Evolutionary conservation across 208 protist species (phyloP).

Genomic region (Polymyxa betae): DNA sequence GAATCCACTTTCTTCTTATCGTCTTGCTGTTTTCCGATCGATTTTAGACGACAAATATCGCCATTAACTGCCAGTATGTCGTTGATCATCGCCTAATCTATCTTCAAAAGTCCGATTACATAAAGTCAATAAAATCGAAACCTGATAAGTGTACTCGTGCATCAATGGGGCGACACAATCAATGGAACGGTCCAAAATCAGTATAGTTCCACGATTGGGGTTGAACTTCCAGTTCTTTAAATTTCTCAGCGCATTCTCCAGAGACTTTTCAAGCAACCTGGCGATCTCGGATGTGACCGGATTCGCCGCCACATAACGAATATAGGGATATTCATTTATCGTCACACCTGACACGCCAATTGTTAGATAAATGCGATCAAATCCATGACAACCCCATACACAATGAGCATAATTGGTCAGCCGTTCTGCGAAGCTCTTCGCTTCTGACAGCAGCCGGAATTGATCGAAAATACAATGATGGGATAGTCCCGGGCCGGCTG

Average conservation of each 20-base stretch:
- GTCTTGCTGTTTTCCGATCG: neutral
- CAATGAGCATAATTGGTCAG: conserved; percentile 1
- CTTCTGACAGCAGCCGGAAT: neutral
- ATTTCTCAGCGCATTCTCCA: conserved; percentile 8
- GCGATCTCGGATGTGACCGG: conserved; percentile 27
- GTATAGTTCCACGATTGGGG: conserved; percentile 5
- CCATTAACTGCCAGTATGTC: conserved; percentile 25
- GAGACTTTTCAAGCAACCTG: conserved; percentile 30
- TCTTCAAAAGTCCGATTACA: neutral
- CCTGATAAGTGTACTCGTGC: conserved; percentile 45
- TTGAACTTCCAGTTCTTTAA: conserved; percentile 24
- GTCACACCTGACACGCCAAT: neutral
- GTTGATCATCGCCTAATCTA: conserved; percentile 43
- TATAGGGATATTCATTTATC: conserved; percentile 30
- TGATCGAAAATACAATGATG: conserved; percentile 40
- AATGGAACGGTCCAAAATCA: conserved; percentile 8
- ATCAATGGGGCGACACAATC: conserved; percentile 30
- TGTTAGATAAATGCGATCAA: neutral
- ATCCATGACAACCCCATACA: conserved; percentile 20
- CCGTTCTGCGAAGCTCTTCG: neutral
- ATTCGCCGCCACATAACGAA: conserved; percentile 25
- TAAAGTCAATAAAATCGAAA: neutral
- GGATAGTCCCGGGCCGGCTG: neutral
- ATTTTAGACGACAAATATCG: conserved; percentile 5
- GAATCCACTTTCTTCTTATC: conserved; percentile 35